Evolutionary conservation across 129 eudicot species (phyloP).

Genomic region (Erigeron canadensis): DNA sequence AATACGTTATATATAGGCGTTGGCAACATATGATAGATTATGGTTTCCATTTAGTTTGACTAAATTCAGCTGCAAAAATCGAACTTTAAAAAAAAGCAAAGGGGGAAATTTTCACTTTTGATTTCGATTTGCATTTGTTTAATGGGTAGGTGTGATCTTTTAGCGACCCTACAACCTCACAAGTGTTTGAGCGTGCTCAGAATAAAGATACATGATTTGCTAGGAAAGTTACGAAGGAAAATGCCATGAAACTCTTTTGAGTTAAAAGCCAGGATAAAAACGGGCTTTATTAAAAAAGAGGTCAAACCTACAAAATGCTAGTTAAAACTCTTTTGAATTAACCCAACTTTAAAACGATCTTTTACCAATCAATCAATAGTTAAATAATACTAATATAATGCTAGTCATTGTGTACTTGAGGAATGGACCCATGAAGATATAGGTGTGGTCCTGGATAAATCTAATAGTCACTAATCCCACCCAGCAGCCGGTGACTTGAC

Average conservation of each 20-base stretch:
- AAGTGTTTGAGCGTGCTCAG: conserved; percentile 37
- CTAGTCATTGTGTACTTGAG: neutral
- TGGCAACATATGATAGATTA: conserved; percentile 30
- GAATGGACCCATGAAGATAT: conserved; percentile 11
- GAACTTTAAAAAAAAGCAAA: conserved; percentile 36
- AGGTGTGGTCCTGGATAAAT: conserved; percentile 16
- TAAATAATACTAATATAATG: no score
- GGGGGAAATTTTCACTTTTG: conserved; percentile 24
- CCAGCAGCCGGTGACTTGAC: conserved; percentile 25
- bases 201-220: conserved; percentile 21
- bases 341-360: conserved; percentile 12
- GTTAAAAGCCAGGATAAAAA: conserved; percentile 25
- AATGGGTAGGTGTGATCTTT: conserved; percentile 31
- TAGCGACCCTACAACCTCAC: conserved; percentile 32
- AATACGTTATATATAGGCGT: conserved; percentile 12
- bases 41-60: conserved; percentile 28
- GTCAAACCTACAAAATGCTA: neutral
- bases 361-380: neutral
- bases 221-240: conserved; percentile 23
- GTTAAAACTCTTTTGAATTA: no score
- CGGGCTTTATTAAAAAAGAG: conserved; percentile 16
- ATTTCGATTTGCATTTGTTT: conserved; percentile 32
- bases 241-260: conserved; percentile 19
- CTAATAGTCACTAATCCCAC: conserved; percentile 3
- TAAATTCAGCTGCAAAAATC: conserved; percentile 21